A percentile compares a stretch with the other conserved stretches of the same genome.
phyloP scores from a whole-genome alignment of 2,329 filamentous ascomycete genomes.

The Botryosphaeria agaves region DNA sequence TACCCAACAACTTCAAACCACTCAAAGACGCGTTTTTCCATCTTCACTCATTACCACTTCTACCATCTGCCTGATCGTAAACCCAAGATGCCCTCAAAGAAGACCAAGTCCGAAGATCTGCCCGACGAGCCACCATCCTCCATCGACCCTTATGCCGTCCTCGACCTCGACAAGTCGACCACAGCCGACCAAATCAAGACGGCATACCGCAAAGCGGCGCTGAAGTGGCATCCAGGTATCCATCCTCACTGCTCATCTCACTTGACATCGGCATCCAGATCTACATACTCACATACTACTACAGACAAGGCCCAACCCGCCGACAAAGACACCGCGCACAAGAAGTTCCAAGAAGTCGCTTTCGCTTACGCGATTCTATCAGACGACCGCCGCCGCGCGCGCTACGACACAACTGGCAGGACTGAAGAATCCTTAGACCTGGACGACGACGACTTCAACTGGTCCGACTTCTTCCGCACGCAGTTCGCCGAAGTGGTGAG shows the following conservation, averaged over 20 bases:
- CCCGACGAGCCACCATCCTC: conserved; percentile 46
- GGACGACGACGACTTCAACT: conserved; percentile 61
- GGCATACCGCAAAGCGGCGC: conserved; percentile 78
- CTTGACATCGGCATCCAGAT: conserved; percentile 1
- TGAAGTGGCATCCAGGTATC: conserved; percentile 61
- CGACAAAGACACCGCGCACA: conserved; percentile 55
- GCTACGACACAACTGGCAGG: conserved; percentile 81
- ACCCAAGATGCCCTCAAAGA: conserved; percentile 8
- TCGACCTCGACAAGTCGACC: conserved; percentile 53
- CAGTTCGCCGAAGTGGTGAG: conserved; percentile 68
- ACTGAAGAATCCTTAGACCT: conserved; percentile 63
- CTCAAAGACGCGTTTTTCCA: no score
- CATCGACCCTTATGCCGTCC: conserved; percentile 61
- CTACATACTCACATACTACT: no score
- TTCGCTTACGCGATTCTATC: conserved; percentile 91
- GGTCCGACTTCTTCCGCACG: conserved; percentile 74
- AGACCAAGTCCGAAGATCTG: conserved; percentile 37
- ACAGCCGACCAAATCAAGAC: conserved; percentile 68
- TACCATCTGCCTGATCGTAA: no score
- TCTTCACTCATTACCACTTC: no score
- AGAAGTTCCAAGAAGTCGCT: conserved; percentile 75
- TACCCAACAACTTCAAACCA: no score
- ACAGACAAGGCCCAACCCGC: conserved; percentile 61
- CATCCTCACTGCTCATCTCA: neutral
- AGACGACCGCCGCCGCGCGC: conserved; percentile 59